Conservation (phyloP, 805 yeast genomes). For the Suhomyces canberraensis region DNA sequence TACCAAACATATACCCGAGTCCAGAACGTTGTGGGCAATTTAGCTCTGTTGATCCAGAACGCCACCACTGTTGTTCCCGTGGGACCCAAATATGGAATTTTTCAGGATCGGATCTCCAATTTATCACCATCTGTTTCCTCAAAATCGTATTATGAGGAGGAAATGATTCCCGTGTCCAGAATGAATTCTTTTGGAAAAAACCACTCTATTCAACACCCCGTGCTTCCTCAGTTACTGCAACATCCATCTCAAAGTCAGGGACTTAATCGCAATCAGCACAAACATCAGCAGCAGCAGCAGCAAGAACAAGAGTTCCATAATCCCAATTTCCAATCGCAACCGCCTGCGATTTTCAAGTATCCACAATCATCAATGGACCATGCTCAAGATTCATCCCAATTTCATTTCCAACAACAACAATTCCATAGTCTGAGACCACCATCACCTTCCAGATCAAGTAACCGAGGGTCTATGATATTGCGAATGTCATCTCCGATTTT, state of each 20-base stretch:
- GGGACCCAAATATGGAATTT: constrained; percentile 6
- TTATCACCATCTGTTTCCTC: constrained; percentile 14
- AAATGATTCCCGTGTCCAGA: background rate
- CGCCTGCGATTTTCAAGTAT: background rate
- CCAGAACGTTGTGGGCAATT: constrained; percentile 5
- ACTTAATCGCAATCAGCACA: background rate
- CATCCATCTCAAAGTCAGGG: background rate
- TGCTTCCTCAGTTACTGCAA: background rate
- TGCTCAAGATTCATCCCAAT: background rate
- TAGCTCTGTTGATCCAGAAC: constrained; percentile 3
- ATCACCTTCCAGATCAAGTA: background rate
- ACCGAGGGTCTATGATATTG: background rate
- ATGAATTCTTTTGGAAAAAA: background rate
- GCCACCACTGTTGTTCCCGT: constrained; percentile 1
- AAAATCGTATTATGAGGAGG: constrained; percentile 7
- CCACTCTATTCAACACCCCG: background rate
- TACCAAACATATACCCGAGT: constrained; percentile 5
- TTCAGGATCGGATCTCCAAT: constrained; percentile 9
- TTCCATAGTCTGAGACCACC: background rate
- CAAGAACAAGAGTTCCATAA: no score
- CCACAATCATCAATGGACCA: background rate
- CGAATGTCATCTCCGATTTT: background rate
- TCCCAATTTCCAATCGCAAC: no score
- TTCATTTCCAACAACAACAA: background rate
- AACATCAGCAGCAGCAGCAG: no score